Conservation (phyloP, 2,329 filamentous ascomycete species). For the Alternaria triticina region DNA sequence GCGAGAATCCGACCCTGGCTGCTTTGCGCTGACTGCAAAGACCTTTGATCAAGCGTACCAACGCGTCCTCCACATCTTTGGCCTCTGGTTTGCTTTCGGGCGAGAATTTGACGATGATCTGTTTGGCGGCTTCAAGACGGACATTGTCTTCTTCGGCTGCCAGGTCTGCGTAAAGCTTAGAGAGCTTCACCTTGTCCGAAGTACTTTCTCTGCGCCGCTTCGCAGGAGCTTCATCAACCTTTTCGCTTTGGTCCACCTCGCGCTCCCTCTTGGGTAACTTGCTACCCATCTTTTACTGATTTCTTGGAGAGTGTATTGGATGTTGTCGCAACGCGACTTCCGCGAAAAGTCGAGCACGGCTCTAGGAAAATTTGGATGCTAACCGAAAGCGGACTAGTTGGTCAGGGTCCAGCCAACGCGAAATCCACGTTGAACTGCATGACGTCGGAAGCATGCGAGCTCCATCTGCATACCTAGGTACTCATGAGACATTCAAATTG, state of each 20-base stretch:
- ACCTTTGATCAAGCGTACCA: conserved; percentile 73
- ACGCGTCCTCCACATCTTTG: conserved; percentile 48
- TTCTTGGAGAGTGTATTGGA: neutral
- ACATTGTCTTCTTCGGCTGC: conserved; percentile 54
- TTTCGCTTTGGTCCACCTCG: conserved; percentile 24
- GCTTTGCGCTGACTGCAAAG: conserved; percentile 90
- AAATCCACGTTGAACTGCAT: neutral
- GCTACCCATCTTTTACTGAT: conserved; percentile 26
- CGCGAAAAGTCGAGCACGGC: conserved; percentile 13
- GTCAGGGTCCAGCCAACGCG: neutral
- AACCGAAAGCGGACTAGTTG: conserved; percentile 1
- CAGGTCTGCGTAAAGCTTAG: conserved; percentile 55
- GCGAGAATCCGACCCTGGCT: conserved; percentile 84
- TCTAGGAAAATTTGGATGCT: conserved; percentile 14
- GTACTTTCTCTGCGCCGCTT: conserved; percentile 47
- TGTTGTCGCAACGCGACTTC: conserved; percentile 6
- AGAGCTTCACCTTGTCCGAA: conserved; percentile 51
- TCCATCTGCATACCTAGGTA: neutral
- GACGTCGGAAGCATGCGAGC: neutral
- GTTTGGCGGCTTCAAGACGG: conserved; percentile 54
- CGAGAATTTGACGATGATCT: conserved; percentile 52
- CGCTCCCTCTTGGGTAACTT: conserved; percentile 38
- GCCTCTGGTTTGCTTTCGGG: conserved; percentile 46
- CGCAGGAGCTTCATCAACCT: conserved; percentile 26
- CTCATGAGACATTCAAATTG: too few relatives aligned